Percentiles rank a stretch among this genome's conserved stretches.
Conservation (phyloP, 768 basidiomycete species). For the Podaxis sp. region DNA sequence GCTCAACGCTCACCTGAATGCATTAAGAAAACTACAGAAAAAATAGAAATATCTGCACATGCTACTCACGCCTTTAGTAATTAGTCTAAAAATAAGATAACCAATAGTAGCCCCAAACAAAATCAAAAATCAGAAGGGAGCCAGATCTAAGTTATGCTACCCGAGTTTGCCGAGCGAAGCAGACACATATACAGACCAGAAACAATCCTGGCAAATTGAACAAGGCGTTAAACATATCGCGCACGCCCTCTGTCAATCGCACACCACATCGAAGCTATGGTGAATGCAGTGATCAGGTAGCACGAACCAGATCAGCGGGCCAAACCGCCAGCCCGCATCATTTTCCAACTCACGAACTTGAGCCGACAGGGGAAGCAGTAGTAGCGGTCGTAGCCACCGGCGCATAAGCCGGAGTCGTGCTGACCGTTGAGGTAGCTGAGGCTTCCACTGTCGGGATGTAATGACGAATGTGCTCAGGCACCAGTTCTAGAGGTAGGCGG, state of each 20-base stretch:
- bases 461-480: slow-evolving; percentile 63
- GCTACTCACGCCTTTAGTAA: neutral
- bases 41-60: neutral
- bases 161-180: neutral
- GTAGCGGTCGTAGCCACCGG: neutral
- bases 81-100: neutral
- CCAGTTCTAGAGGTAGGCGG: slow-evolving; percentile 59
- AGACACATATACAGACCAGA: neutral
- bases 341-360: slow-evolving; percentile 1
- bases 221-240: neutral
- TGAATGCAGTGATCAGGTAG: neutral
- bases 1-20: neutral
- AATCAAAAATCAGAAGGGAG: neutral
- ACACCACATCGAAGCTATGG: neutral
- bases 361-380: neutral
- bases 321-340: neutral
- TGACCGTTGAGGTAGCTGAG: slow-evolving; percentile 16
- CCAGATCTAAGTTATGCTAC: neutral
- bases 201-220: neutral
- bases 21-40: neutral
- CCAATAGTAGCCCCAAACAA: neutral
- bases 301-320: neutral
- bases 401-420: neutral
- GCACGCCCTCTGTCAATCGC: neutral
- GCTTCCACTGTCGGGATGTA: slow-evolving; percentile 56